Evolutionary conservation across 331 rosid species (phyloP), one percentile per base, ranked within the genome.

Genomic region (Pyracantha coccinea): DNA sequence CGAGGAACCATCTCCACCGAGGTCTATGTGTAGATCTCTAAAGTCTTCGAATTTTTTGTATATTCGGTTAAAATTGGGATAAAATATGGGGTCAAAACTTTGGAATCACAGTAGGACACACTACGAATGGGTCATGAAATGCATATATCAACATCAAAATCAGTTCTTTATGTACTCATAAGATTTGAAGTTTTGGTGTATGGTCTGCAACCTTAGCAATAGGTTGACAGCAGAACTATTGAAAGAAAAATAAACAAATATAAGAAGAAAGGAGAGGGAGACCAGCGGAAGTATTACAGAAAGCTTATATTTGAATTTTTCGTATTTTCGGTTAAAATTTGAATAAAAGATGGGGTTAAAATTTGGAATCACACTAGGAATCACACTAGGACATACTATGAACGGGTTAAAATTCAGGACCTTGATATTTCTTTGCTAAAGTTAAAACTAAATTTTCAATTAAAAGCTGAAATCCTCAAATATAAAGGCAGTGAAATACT

Each of bases 401-500:
- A 11, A 44, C 0, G 16, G 50, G 50, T 44, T 71, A 19, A 32
- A 12, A 54, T 6, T 55, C 58, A 55, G 23, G 33, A 55, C 29
- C 52, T 31, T 14, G n/a, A 20, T 71, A n/a, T 24, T 70, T 13
- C 29, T 29, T 53, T 70, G 28, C 59, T 29, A 53, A 12, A 31
- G 50, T 15, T 66, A 20, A 12, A 23, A 66, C 8, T 14, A 54
- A n/a, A n/a, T 54, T n/a, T 28, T 38, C 11, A 33, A 59, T 13
- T 53, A 27, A 29, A 74, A 64, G 11, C 21, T 33, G 28, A 63
- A 50, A 23, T 52, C 57, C 71, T 16, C 23, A 68, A 12, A 68
- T 54, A 77, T 57, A 17, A 69, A 60, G 65, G 80, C 44, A 82
- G 63, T 63, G 60, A 45, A 64, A 69, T 82, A 92, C 99, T 91